Conservation (phyloP, 106 monocot species). For the Dendrobium officinale region DNA sequence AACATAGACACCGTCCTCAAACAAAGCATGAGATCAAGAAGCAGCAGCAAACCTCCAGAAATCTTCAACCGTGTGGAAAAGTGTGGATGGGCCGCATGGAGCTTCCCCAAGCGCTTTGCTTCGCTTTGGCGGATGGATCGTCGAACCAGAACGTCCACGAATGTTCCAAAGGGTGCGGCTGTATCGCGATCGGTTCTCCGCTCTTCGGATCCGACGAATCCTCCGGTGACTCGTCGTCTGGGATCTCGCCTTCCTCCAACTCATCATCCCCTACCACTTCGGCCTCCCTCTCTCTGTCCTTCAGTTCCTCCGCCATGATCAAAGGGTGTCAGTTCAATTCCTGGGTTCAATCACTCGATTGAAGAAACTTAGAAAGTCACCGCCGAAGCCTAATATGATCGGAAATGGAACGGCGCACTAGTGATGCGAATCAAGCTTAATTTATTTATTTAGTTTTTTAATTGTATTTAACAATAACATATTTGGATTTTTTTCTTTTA, state of each 20-base stretch:
- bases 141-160: constrained; percentile 96
- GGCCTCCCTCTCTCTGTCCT: constrained; percentile 6
- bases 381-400: no score
- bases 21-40: background rate
- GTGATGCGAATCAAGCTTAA: no score
- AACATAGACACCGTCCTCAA: background rate
- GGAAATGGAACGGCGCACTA: no score
- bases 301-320: constrained; percentile 3
- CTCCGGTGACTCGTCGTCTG: constrained; percentile 6
- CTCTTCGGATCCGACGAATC: background rate
- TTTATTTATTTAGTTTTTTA: no score
- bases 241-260: constrained; percentile 37
- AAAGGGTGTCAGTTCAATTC: background rate
- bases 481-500: no score
- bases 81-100: constrained; percentile 68
- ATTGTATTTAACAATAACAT: no score
- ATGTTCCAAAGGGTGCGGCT: constrained; percentile 60
- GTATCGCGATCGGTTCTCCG: background rate
- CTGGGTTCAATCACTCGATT: background rate
- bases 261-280: constrained; percentile 7
- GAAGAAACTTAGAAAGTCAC: no score
- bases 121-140: constrained; percentile 46
- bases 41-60: constrained; percentile 80
- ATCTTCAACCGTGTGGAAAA: constrained; percentile 73
- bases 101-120: constrained; percentile 72